phyloP scores from a whole-genome alignment of 352 stramenopile species.

The Bremia lactucae region DNA sequence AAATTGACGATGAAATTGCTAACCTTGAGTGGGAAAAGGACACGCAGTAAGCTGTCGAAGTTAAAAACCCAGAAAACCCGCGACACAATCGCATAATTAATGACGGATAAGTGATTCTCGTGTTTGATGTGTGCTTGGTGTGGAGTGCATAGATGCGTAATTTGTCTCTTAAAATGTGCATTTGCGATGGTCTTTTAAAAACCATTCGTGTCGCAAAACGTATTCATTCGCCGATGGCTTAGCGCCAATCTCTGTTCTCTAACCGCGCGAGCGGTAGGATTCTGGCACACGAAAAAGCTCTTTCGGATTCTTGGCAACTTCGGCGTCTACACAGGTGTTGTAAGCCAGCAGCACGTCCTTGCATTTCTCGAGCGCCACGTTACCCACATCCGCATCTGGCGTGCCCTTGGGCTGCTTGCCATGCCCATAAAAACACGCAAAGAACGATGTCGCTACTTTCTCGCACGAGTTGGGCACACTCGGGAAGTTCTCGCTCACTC shows the following conservation, averaged over 20 bases:
- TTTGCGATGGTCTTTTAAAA: too few species aligned
- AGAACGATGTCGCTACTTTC: conserved; percentile 58
- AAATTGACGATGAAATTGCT: conserved; percentile 85
- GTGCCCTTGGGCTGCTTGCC: conserved; percentile 55
- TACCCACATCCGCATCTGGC: conserved; percentile 50
- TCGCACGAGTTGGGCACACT: conserved; percentile 63
- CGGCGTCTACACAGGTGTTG: conserved; percentile 63
- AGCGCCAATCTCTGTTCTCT: conserved; percentile 2
- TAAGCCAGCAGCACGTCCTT: conserved; percentile 46
- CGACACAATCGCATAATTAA: too few species aligned
- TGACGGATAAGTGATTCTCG: too few species aligned
- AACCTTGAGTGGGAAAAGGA: conserved; percentile 87
- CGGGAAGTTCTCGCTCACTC: conserved; percentile 69
- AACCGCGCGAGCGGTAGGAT: conserved; percentile 61
- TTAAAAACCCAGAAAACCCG: conserved; percentile 6
- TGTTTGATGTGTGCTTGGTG: too few species aligned
- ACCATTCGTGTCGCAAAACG: too few species aligned
- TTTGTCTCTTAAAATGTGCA: too few species aligned
- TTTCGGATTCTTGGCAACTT: conserved; percentile 42
- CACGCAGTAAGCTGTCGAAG: conserved; percentile 42
- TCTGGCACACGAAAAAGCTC: conserved; percentile 76
- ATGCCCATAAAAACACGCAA: conserved; percentile 73
- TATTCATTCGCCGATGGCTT: conserved; percentile 12
- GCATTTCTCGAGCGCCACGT: conserved; percentile 51
- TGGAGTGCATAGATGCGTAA: too few species aligned